Percentiles rank a stretch among this genome's conserved stretches.
phyloP scores from a whole-genome alignment of 2,329 filamentous ascomycete species.

The Didymosphaeria variabile region DNA sequence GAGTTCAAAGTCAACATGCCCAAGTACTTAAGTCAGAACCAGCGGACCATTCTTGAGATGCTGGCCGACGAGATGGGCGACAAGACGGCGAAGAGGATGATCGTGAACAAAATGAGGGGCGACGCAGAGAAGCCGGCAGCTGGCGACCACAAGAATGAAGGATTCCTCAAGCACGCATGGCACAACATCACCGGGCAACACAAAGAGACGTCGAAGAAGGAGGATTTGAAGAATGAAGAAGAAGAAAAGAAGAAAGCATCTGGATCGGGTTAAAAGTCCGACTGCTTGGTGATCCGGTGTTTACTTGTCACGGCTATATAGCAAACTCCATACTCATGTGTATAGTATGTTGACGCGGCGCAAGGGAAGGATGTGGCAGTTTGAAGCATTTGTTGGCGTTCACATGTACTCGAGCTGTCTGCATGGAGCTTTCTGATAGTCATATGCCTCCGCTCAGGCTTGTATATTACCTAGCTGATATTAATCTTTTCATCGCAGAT shows the following conservation, averaged over 20 bases:
- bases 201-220: conserved; percentile 43
- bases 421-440: conserved; percentile 28
- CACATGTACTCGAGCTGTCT: conserved; percentile 28
- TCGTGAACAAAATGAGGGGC: conserved; percentile 74
- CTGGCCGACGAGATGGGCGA: conserved; percentile 96
- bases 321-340: conserved; percentile 20
- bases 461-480: conserved; percentile 35
- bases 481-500: not conserved
- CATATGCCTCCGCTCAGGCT: conserved; percentile 46
- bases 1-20: conserved; percentile 97
- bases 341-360: conserved; percentile 23
- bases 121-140: conserved; percentile 29
- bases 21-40: conserved; percentile 90
- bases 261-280: conserved; percentile 35
- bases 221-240: conserved; percentile 25
- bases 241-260: conserved; percentile 46
- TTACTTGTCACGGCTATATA: conserved; percentile 22
- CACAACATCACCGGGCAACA: conserved; percentile 85
- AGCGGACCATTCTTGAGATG: conserved; percentile 93
- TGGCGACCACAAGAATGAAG: conserved; percentile 75
- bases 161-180: conserved; percentile 93
- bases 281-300: not conserved
- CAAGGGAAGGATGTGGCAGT: conserved; percentile 26
- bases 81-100: conserved; percentile 88
- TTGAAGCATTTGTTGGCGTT: conserved; percentile 45